These are phyloP conservation scores for Primulina huaijiensis DNA, from an alignment of 257 asterid genomes.

Conservation along the genomic window DNA sequence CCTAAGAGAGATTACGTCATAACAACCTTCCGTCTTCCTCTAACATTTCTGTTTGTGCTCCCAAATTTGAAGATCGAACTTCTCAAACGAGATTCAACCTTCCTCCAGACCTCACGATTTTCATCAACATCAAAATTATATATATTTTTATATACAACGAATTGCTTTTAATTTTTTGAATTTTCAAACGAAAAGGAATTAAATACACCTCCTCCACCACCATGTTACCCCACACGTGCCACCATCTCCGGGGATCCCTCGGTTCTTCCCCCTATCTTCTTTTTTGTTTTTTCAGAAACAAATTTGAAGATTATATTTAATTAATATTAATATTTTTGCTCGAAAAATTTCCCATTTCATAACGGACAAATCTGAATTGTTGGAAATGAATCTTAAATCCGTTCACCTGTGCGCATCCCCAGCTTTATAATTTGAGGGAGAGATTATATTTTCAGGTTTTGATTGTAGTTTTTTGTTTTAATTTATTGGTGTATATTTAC, in stretches of 20 bases:
- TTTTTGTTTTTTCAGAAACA: not conserved
- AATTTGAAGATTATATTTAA: no score
- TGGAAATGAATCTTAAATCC: not conserved
- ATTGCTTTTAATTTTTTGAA: not conserved
- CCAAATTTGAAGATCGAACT: no score
- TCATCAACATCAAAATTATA: no score
- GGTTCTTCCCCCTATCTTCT: not conserved
- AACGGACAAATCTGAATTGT: not conserved
- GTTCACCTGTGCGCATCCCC: not conserved
- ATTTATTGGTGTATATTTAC: not conserved
- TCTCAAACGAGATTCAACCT: no score
- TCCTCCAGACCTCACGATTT: no score
- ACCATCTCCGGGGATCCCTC: not conserved
- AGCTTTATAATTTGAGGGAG: not conserved
- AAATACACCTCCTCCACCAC: not conserved
- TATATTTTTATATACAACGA: no score
- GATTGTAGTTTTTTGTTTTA: not conserved
- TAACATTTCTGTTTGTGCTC: no score
- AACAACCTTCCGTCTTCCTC: no score
- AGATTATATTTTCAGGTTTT: slow-evolving; percentile 13
- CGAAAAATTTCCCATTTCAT: not conserved
- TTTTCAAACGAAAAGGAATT: not conserved
- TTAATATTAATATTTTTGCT: no score
- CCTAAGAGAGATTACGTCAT: no score
- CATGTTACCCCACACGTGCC: not conserved